Conservation (phyloP, 768 basidiomycete species). For the Rhizopogon vesiculosus region DNA sequence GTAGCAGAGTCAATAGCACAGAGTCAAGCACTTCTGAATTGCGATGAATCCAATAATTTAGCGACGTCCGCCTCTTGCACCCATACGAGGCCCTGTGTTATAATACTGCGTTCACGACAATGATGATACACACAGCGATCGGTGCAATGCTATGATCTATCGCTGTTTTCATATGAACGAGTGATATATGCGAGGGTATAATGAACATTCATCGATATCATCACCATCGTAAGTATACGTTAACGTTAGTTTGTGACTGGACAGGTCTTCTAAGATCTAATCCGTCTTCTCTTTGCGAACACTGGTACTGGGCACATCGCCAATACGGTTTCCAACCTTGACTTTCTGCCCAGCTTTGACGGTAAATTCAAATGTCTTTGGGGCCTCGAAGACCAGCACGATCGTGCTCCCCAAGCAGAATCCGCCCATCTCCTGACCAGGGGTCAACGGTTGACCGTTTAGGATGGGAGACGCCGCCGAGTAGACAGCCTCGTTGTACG, state of each 20-base stretch:
- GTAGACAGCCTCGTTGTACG: conserved; percentile 92
- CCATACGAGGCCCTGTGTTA: too few relatives aligned
- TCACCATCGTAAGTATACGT: not conserved
- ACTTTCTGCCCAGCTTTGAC: conserved; percentile 80
- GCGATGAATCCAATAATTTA: too few relatives aligned
- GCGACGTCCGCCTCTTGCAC: too few relatives aligned
- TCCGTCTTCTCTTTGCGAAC: conserved; percentile 32
- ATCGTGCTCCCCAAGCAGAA: conserved; percentile 95
- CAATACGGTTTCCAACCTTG: conserved; percentile 80
- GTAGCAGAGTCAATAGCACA: too few relatives aligned
- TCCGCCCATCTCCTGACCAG: conserved; percentile 96
- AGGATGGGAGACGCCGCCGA: conserved; percentile 77
- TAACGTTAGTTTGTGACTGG: not conserved
- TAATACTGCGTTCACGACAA: too few relatives aligned
- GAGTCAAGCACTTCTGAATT: too few relatives aligned
- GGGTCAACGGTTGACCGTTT: conserved; percentile 79
- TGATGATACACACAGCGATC: too few relatives aligned
- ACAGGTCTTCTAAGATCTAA: conserved; percentile 6
- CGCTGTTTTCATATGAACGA: not conserved
- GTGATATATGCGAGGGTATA: conserved; percentile 4
- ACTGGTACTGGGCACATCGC: conserved; percentile 37
- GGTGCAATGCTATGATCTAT: not conserved
- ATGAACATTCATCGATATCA: conserved; percentile 7
- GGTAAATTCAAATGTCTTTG: conserved; percentile 72
- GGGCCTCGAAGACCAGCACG: conserved; percentile 96